Evolutionary conservation across 192 early-diverging fungal species (phyloP).

Genomic region (Chytriomyces sp.): DNA sequence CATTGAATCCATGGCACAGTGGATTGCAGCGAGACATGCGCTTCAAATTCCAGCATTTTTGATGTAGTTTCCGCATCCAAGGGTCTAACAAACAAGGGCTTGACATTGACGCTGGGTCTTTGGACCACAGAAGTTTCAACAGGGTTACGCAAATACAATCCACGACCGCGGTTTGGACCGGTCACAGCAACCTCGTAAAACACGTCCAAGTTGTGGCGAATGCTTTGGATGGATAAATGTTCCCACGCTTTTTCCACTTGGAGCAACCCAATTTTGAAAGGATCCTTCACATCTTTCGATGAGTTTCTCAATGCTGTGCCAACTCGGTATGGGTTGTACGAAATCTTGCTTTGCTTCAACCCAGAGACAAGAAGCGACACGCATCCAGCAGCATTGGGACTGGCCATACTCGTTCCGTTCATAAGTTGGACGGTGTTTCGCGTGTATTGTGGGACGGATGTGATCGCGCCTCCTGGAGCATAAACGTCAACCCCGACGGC

Average conservation of each 20-base stretch:
- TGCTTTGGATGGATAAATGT: conserved; percentile 57
- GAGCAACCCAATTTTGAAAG: conserved; percentile 76
- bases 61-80: conserved; percentile 60
- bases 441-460: conserved; percentile 85
- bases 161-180: conserved; percentile 60
- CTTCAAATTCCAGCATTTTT: conserved; percentile 77
- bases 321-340: conserved; percentile 84
- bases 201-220: conserved; percentile 63
- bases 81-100: conserved; percentile 69
- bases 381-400: conserved; percentile 91
- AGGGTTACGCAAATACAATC: conserved; percentile 86
- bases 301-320: conserved; percentile 77
- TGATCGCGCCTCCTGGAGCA: conserved; percentile 90
- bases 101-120: conserved; percentile 31
- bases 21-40: conserved; percentile 71
- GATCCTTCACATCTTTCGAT: conserved; percentile 79
- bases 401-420: conserved; percentile 96
- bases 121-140: conserved; percentile 69
- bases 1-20: conserved; percentile 75
- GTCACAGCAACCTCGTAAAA: conserved; percentile 54
- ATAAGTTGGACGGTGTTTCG: conserved; percentile 71
- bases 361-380: conserved; percentile 79
- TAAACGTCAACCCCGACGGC: conserved; percentile 70
- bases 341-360: conserved; percentile 70
- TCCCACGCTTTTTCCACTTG: conserved; percentile 89